These are phyloP conservation scores for Solanum hybrid DNA, from an alignment of 305 asterid genomes.

Conservation along the genomic window DNA sequence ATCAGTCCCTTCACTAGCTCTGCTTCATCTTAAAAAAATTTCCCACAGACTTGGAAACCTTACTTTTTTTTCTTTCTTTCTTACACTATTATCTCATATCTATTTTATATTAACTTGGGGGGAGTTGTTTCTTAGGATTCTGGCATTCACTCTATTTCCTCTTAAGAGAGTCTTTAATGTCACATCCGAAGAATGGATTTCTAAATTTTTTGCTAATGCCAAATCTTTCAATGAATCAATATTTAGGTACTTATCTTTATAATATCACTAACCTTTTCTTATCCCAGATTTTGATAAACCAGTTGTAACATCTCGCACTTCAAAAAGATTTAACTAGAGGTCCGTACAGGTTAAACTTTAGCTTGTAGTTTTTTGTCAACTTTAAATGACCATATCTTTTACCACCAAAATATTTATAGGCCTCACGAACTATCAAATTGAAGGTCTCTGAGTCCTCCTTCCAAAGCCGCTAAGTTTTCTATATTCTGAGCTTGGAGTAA, in stretches of 20 bases:
- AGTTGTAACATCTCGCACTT: background rate
- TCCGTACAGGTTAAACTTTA: no score
- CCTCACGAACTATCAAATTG: no score
- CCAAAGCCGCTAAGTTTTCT: no score
- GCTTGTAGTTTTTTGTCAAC: no score
- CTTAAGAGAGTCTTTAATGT: conserved; percentile 27
- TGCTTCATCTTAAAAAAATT: conserved; percentile 6
- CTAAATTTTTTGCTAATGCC: conserved; percentile 17
- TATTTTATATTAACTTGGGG: conserved; percentile 31
- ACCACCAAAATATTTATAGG: no score
- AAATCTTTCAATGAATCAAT: conserved; percentile 33
- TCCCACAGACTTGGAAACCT: conserved; percentile 52
- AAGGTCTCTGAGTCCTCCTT: no score
- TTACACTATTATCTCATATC: conserved; percentile 32
- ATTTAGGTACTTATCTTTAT: conserved; percentile 8
- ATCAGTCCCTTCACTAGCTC: conserved; percentile 19
- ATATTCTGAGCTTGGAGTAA: no score
- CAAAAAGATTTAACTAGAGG: no score
- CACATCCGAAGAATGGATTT: conserved; percentile 34
- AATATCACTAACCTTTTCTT: background rate
- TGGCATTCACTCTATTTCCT: conserved; percentile 45
- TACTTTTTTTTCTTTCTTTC: conserved; percentile 60
- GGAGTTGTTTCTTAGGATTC: conserved; percentile 28
- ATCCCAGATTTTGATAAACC: conserved; percentile 15
- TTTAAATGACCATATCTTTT: no score